These are phyloP conservation scores for Aotearoamyces nothofagi DNA, from an alignment of 2,329 filamentous ascomycete species.

Conservation along the genomic window DNA sequence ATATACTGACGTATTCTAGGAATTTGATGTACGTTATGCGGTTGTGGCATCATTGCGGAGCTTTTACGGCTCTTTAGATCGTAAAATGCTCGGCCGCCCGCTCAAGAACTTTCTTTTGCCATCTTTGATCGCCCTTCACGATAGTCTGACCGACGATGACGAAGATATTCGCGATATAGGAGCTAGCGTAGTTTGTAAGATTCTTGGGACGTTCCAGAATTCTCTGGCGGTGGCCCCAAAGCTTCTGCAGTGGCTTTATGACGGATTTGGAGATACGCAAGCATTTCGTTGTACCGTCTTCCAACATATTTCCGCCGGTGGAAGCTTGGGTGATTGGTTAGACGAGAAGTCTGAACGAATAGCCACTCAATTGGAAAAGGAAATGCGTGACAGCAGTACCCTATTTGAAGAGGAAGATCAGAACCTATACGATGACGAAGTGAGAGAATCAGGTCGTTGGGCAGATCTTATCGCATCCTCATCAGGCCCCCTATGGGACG, in stretches of 20 bases:
- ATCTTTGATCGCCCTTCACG: constrained; percentile 53
- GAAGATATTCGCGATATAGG: constrained; percentile 66
- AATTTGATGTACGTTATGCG: constrained; percentile 49
- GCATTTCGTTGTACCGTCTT: constrained; percentile 10
- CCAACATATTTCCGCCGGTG: constrained; percentile 9
- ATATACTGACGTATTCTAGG: constrained; percentile 22
- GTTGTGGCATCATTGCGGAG: constrained; percentile 38
- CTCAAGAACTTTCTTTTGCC: constrained; percentile 28
- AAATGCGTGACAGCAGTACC: constrained; percentile 41
- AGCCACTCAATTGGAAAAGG: constrained; percentile 24
- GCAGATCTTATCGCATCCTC: constrained; percentile 20
- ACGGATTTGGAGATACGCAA: not conserved
- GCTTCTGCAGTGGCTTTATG: not conserved
- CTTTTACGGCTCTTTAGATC: constrained; percentile 23
- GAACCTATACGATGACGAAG: constrained; percentile 82
- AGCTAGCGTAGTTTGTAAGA: constrained; percentile 29
- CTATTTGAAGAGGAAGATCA: constrained; percentile 85
- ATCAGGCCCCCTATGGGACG: constrained; percentile 5
- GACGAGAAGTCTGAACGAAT: constrained; percentile 16
- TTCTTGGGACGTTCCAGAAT: constrained; percentile 24
- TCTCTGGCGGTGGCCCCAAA: not conserved
- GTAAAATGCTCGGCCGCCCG: constrained; percentile 12
- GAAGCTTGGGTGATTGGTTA: constrained; percentile 1
- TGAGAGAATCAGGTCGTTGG: constrained; percentile 62
- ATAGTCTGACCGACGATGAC: constrained; percentile 76